Evolutionary conservation across 345 rosid species (phyloP).

Genomic region (Clausena lansium): DNA sequence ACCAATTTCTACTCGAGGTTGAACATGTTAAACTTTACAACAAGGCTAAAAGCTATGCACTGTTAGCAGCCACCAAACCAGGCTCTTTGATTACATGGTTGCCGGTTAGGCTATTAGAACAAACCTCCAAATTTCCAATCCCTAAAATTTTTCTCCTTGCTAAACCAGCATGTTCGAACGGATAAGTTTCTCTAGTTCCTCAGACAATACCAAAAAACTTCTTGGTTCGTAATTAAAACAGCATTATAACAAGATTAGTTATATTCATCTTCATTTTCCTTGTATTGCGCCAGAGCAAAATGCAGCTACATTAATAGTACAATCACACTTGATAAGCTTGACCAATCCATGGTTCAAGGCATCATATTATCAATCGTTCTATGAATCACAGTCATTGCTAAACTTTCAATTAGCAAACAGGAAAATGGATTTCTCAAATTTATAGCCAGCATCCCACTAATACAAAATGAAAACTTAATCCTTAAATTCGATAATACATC

Average conservation of each 20-base stretch:
- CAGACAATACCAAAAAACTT: background rate
- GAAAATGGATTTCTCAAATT: background rate
- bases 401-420: background rate
- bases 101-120: background rate
- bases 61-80: background rate
- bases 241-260: background rate
- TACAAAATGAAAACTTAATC: background rate
- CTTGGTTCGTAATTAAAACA: too few species aligned
- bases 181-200: background rate
- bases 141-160: background rate
- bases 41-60: background rate
- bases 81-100: background rate
- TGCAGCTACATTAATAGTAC: background rate
- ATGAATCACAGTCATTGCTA: background rate
- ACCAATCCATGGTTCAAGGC: background rate
- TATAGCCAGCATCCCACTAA: background rate
- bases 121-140: background rate
- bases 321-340: background rate
- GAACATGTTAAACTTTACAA: background rate
- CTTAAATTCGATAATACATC: background rate
- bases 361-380: background rate
- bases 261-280: background rate
- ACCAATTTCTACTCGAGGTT: background rate
- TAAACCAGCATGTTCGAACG: background rate
- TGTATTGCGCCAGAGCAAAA: background rate